Base-by-base conservation (phyloP, 164 flowering plant species). In the Vitis cinerea region DNA sequence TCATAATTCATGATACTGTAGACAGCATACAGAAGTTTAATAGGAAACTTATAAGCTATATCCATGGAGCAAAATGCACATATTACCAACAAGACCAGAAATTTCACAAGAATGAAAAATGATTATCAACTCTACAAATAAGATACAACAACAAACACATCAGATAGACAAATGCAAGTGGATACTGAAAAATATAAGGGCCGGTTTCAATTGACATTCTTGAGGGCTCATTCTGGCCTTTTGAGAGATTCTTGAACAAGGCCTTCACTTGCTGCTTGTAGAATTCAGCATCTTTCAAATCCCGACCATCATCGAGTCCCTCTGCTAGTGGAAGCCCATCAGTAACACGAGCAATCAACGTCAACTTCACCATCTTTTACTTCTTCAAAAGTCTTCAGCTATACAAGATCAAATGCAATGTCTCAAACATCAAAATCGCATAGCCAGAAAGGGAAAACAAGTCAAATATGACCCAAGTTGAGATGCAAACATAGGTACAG, bases 151-250 rank as follows among this genome's bases (percentile, higher is more conserved):
- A 17, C 9, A 59, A 59, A 23, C 27, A 29, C 8, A n/a, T 59
- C 14, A 19, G 11, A 59, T 37, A 8, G 62, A 10, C 52, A 63
- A 5, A 56, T 27, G 53, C 59, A 68, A 74, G 54, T 81, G 97
- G 92, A 91, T 91, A 91, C 94, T 92, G 93, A 69, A 92, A 90
- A 49, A 88, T 66, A 64, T 85, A 88, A 44, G 95, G 90, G 59
- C 97, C 95, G 14, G 91, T 83, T 73, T 92, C 97, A 68, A 92
- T 59, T 14, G 97, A 92, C 97, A 92, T 89, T 69, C 94, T 83
- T 48, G 97, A 91, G 73, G 97, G 66, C 65, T 92, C 93, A 79
- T 83, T 82, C 10, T 87, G 93, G 30, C 97, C 88, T 62, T 70
- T 81, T 1, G 93, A 90, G 44, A 91, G 91, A 64, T 85, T 89